phyloP scores from a whole-genome alignment of 2,329 filamentous ascomycete genomes.

The Hypoxylon sp. region DNA sequence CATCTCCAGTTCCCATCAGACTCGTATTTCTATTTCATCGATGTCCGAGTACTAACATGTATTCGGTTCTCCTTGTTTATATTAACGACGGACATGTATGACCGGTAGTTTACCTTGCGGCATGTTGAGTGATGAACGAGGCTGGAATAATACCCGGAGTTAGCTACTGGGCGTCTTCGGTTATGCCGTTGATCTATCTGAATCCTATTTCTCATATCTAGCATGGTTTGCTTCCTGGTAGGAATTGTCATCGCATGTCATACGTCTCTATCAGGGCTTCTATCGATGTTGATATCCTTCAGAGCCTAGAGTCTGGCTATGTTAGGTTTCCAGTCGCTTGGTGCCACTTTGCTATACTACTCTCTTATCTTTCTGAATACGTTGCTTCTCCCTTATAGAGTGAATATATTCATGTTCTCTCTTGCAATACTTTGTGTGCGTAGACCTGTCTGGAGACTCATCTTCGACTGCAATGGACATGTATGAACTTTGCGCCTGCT shows the following conservation, averaged over 20 bases:
- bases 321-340: neutral
- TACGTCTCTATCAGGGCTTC: conserved; percentile 19
- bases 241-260: conserved; percentile 8
- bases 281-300: conserved; percentile 18
- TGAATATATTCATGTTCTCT: conserved; percentile 11
- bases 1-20: conserved; percentile 6
- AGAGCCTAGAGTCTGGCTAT: neutral
- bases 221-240: neutral
- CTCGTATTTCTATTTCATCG: neutral
- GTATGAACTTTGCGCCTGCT: neutral
- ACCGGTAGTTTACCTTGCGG: conserved; percentile 32
- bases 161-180: neutral
- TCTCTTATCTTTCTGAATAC: neutral
- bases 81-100: conserved; percentile 10
- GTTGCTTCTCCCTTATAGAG: conserved; percentile 13
- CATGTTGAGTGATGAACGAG: conserved; percentile 2
- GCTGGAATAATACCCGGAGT: neutral
- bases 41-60: conserved; percentile 12
- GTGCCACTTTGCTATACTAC: neutral
- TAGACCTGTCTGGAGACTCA: conserved; percentile 3
- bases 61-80: conserved; percentile 3
- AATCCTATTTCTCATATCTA: conserved; percentile 7
- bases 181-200: conserved; percentile 16
- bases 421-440: conserved; percentile 14
- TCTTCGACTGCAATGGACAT: neutral